Base-by-base conservation (phyloP, 2,329 filamentous ascomycete genomes). In the Xylariales sp. region DNA sequence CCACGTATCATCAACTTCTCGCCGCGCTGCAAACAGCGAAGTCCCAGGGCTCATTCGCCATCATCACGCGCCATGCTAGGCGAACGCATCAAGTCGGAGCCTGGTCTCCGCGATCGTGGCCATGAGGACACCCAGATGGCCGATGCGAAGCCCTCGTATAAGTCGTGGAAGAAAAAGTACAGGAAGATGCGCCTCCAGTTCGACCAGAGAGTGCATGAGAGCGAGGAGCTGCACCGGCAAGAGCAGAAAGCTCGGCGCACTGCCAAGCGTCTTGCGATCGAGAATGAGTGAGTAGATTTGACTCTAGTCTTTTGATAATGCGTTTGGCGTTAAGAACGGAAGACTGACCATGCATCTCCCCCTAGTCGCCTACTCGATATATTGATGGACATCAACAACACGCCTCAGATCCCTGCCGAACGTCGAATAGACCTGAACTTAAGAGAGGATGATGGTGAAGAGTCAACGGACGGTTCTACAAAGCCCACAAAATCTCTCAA, bases 131-230 rank as follows among this genome's bases (percentile, higher is more conserved):
- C 49, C 16, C 52, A 52, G 23, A 60, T 57, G 54, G 55, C 50
- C 41, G 67, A 72, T 51, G 55, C 59, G 40, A 74, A 67, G 61
- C 69, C 65, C 53, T 74, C 67, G 4, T 79, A 83, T 61, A 83
- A 78, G 55, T 84, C 79, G 30, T 84, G 75, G 72, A 88, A 87
- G 76, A 95, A 95, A 68, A 98, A 98, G 71, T 98, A 94, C 62
- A 84, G 85, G 53, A 94, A 94, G 74, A 87, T 93, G 81, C 83
- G 85, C 64, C 74, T 84, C 58, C 70, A 74, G 19, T 94, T 93
- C 56, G 85, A 93, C 51, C 72, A 81, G 35, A 80, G 79, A 54
- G 87, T 90, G 77, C 77, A 83, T 40, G 80, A 88, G 48, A 86
- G 88, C 59, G 93, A 95, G 63, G 76, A 82, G 38, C 73, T 93